These are phyloP conservation scores for Aspergillus candidus DNA, from an alignment of 2,329 filamentous ascomycete genomes.

Conservation along the genomic window DNA sequence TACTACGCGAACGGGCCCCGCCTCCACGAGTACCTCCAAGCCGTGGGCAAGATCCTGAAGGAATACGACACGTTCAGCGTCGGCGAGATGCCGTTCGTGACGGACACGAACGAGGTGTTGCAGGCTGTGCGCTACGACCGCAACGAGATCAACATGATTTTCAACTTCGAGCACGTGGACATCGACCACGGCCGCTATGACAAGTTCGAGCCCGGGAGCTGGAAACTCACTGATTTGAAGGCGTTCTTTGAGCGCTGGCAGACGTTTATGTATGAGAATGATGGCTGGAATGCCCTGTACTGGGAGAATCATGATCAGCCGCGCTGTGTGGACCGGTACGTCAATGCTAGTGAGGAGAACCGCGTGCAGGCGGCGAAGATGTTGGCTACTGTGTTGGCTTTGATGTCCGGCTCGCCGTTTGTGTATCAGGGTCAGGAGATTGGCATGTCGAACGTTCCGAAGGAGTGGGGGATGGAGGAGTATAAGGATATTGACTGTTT, in stretches of 20 bases:
- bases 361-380: conserved; percentile 53
- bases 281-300: conserved; percentile 61
- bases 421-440: conserved; percentile 67
- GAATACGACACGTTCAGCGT: conserved; percentile 56
- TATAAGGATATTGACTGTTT: conserved; percentile 63
- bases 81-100: conserved; percentile 54
- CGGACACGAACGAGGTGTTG: conserved; percentile 46
- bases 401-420: conserved; percentile 58
- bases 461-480: conserved; percentile 55
- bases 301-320: conserved; percentile 63
- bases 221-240: conserved; percentile 50
- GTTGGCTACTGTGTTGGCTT: conserved; percentile 51
- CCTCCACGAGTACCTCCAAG: conserved; percentile 53
- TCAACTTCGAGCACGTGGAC: conserved; percentile 65
- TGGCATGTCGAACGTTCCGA: conserved; percentile 60
- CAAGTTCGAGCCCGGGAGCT: conserved; percentile 44
- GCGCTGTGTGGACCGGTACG: conserved; percentile 54
- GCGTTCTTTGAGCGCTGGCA: conserved; percentile 54
- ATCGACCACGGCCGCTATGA: conserved; percentile 49
- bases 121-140: conserved; percentile 51
- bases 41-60: conserved; percentile 48
- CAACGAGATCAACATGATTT: conserved; percentile 64
- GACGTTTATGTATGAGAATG: conserved; percentile 51
- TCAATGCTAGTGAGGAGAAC: conserved; percentile 45
- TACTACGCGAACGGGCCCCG: conserved; percentile 53